Base-by-base conservation (phyloP, 2,329 filamentous ascomycete species). In the Epicoccum sorghinum region DNA sequence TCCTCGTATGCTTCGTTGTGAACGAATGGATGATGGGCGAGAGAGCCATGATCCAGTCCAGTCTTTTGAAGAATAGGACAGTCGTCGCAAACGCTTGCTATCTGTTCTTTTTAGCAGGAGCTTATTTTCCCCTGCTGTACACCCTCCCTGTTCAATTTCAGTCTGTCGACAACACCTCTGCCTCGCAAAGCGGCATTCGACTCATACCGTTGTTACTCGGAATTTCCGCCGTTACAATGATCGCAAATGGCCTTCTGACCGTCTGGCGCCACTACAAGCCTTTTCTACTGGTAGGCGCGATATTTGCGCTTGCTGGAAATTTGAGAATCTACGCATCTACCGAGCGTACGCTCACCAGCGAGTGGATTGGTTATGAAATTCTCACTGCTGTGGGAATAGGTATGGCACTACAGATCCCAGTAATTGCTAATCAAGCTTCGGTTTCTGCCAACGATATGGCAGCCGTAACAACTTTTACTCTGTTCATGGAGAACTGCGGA, bases 321-420 rank as follows among this genome's bases (percentile, higher is more conserved):
- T 7, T 47, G 2, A 60, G 40, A 23, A 67, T 70, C 3, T 66
- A 78, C 71, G 47, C 79, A 0, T 69, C 79, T 3, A 65, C 72
- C 14, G 62, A 75, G 1, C 58, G 62, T 32, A 77, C 78, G 3
- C 58, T 73, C 0, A 66, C 68, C 0, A 67, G 59, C 2, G 66
- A 73, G 29, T 82, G 79, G 80, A 76, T 81, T 22, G 80, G 80
- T 7, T 82, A 77, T 62, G 78, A 83, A 48, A 68, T 78, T 4
- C 55, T 83, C 3, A 53, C 74, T 4, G 81, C 79, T 18, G 65
- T 76, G 3, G 78, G 79, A 3, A 64, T 77, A 10, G 80, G 80
- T 4, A 58, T 76, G 7, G 64, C 63, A 23, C 66, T 78, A n/a
- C 77, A 79, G 44, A 69, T 77, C 35, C 72, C 72, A 9, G 72